A percentile compares a stretch with the other conserved stretches of the same genome.
Evolutionary conservation across 169 alveolate species (phyloP).

Genomic region (Fabrea salina): DNA sequence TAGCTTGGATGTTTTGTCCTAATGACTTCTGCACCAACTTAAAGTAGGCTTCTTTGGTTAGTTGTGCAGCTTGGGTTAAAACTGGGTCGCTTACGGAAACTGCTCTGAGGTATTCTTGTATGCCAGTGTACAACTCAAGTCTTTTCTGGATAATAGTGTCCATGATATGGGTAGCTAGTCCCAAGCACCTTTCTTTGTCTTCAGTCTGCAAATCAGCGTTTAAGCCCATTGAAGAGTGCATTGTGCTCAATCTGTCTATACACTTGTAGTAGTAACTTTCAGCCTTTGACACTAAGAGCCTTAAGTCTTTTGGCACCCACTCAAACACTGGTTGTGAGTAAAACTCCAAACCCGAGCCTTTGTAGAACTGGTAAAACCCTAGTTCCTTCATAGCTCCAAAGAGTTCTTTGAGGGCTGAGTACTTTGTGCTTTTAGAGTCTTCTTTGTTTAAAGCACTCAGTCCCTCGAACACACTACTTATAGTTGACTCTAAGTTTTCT

Average conservation of each 20-base stretch:
- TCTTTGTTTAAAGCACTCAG: not conserved
- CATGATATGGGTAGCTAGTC: not conserved
- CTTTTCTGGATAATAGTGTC: not conserved
- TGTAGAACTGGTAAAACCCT: conserved; percentile 6
- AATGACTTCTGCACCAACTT: too few species aligned
- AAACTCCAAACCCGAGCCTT: not conserved
- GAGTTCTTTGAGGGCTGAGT: not conserved
- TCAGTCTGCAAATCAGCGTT: not conserved
- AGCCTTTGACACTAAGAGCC: not conserved
- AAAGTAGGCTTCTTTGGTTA: too few species aligned
- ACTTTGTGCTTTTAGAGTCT: not conserved
- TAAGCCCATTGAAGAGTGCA: not conserved
- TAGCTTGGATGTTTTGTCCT: too few species aligned
- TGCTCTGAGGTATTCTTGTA: too few species aligned
- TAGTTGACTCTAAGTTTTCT: not conserved
- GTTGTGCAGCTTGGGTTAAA: too few species aligned
- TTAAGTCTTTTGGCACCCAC: not conserved
- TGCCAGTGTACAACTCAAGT: too few species aligned
- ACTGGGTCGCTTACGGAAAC: too few species aligned
- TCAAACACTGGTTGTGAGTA: not conserved
- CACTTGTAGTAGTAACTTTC: conserved; percentile 1
- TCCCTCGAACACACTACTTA: not conserved
- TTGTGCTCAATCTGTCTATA: not conserved
- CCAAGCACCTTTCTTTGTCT: not conserved
- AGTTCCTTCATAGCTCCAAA: not conserved